Evolutionary conservation across 768 basidiomycete genomes (phyloP), one percentile per base, ranked within the genome.

Genomic region (Mycena chlorophos): DNA sequence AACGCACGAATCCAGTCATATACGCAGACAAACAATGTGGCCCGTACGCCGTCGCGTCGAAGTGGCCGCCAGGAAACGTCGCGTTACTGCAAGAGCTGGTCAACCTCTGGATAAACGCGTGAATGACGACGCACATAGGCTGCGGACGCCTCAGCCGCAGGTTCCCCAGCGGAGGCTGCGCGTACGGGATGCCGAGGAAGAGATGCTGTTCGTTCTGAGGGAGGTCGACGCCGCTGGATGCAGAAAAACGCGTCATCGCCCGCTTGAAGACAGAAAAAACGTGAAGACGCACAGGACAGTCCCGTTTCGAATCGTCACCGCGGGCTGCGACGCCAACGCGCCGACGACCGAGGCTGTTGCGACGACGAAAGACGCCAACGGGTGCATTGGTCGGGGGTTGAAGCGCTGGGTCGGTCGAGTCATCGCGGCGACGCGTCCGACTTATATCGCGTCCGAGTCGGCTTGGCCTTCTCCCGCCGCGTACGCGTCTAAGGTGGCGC

Each of bases 151-250:
- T 64, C 46, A 70, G 58, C 13, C 77, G 69, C 42, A 79, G 63
- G 14, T 64, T 42, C 2, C 75, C 77, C 2, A 73, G 39, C 0
- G 79, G 79, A 2, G 79, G 71, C 54, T 73, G 68, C 13, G 77
- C 79, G 48, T 68, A 80, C 1, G 76, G 78, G 19, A 80, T 69
- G 2, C 77, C 77, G 22, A 76, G 69, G 69, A 52, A 52, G 13
- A 52, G 25, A 43, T 29, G 38, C 26, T 52, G 51, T n/a, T 22
- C 23, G n/a, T 40, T 23, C 25, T 52, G 51, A 27, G 51, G 51
- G 12, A 52, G 39, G 26, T 43, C 51, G 20, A 45, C 26, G 6
- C 51, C 51, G 51, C 51, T 52, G 8, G 4, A 40, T 16, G 10
- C 19, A 43, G 17, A 12, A 20, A 49, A n/a, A n/a, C n/a, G 14